These are phyloP conservation scores for Verticillium zaregamsianum DNA, from an alignment of 2,329 filamentous ascomycete genomes.

Conservation along the genomic window DNA sequence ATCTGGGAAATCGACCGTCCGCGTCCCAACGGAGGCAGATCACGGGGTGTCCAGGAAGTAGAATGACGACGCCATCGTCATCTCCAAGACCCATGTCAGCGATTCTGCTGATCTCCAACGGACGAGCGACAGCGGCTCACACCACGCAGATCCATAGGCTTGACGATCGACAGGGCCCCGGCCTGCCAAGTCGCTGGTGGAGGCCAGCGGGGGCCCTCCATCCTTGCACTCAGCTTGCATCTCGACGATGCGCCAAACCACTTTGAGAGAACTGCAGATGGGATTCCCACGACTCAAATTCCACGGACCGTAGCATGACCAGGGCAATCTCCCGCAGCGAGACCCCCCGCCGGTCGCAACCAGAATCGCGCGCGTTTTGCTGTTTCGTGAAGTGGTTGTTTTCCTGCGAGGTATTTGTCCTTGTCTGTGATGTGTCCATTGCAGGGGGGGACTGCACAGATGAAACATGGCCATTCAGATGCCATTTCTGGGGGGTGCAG, in stretches of 20 bases:
- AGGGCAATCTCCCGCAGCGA: not conserved
- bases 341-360: not conserved
- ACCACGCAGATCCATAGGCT: not conserved
- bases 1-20: not conserved
- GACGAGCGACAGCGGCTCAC: not conserved
- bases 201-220: not conserved
- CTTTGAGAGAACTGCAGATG: not conserved
- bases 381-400: not conserved
- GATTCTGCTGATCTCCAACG: not conserved
- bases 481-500: too few relatives aligned
- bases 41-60: not conserved
- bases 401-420: not conserved
- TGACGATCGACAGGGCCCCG: conserved; percentile 4
- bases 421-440: not conserved
- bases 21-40: not conserved
- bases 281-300: not conserved
- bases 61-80: not conserved
- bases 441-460: not conserved
- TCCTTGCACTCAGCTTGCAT: conserved; percentile 3
- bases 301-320: not conserved
- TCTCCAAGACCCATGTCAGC: not conserved
- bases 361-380: not conserved
- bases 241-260: not conserved
- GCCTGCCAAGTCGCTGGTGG: not conserved
- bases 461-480: conserved; percentile 4